Evolutionary conservation across 352 stramenopile species (phyloP), one percentile per base, ranked within the genome.

Genomic region (Pythium chondricola): DNA sequence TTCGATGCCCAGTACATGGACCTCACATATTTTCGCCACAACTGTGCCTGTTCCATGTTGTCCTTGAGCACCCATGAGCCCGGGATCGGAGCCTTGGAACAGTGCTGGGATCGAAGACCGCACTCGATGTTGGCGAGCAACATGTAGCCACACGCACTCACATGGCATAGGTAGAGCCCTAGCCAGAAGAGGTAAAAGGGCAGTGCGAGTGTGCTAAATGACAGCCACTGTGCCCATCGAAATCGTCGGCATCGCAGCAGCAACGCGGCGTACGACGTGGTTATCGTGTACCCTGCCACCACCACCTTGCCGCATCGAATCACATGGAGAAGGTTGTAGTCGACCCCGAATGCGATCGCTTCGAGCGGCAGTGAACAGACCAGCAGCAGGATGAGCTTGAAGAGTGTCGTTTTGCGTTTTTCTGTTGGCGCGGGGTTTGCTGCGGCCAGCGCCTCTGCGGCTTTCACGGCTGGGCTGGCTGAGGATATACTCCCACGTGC

Each of bases 1-100:
- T 89, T 87, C 48, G 58, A 79, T 4, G 56, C 77, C 77, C 77
- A 88, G 31, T 88, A 86, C 7, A 88, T 55, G 20, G 72, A 61
- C 0, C 77, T 65, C 0, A 76, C 41, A 26, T 86, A 88, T 27
- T 80, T 63, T 10, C 77, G 60, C 25, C 69, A 65, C 7, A 50
- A 48, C 1, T 48, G 61, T 14, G 54, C 74, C 37, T 52, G 61
- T 42, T 89, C 70, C 14, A 89, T 51, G 25, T 67, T 69, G 52
- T 89, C 77, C 14, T 58, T 67, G 20, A 87, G 55, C 1, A 85
- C 77, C 77, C 77, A 87, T 10, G 63, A 80, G 1, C 62, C 60
- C 7, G 67, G 52, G 3, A 77, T 35, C 0, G 61, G 59, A 2
- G 38, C 52, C 46, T 67, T 65, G 13, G 39, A 26, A 36, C 61